Conservation (phyloP, 2,329 filamentous ascomycete species). For the Boeremia lycopersici region DNA sequence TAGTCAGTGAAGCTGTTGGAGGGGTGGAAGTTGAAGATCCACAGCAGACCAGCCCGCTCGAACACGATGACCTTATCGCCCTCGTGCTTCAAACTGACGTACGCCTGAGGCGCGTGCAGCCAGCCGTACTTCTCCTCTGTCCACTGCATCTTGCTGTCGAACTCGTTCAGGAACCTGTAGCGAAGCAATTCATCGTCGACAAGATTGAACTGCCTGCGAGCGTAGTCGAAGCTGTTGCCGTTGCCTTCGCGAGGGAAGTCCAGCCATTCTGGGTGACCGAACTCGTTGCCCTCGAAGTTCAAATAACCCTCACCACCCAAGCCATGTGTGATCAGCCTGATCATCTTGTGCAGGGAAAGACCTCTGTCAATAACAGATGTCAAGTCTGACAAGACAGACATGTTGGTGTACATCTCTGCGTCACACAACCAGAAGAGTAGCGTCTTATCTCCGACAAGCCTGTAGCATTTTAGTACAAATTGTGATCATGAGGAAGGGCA, state of each 20-base stretch:
- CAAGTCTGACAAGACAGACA: conserved; percentile 83
- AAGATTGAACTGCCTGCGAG: conserved; percentile 89
- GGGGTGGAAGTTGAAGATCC: conserved; percentile 96
- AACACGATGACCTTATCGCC: conserved; percentile 94
- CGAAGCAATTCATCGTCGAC: conserved; percentile 84
- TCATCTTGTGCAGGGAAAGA: conserved; percentile 95
- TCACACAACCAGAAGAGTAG: conserved; percentile 99
- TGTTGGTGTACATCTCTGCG: conserved; percentile 96
- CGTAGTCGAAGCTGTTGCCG: conserved; percentile 92
- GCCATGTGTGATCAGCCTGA: conserved; percentile 87
- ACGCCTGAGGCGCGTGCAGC: conserved; percentile 84
- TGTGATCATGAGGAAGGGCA: too few species aligned
- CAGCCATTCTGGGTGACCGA: conserved; percentile 98
- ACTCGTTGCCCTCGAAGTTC: conserved; percentile 99
- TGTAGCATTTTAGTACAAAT: conserved; percentile 43
- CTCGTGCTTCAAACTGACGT: conserved; percentile 93
- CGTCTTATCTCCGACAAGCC: conserved; percentile 93
- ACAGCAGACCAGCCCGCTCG: conserved; percentile 86
- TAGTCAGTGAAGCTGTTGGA: conserved; percentile 88
- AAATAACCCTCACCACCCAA: conserved; percentile 96
- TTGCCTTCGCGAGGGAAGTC: conserved; percentile 96
- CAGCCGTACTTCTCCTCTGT: conserved; percentile 89
- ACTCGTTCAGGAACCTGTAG: conserved; percentile 91
- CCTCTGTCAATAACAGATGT: conserved; percentile 90
- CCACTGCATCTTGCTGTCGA: conserved; percentile 89